These are phyloP conservation scores for Oenanthe javanica DNA, from an alignment of 140 eudicot genomes.

Conservation along the genomic window DNA sequence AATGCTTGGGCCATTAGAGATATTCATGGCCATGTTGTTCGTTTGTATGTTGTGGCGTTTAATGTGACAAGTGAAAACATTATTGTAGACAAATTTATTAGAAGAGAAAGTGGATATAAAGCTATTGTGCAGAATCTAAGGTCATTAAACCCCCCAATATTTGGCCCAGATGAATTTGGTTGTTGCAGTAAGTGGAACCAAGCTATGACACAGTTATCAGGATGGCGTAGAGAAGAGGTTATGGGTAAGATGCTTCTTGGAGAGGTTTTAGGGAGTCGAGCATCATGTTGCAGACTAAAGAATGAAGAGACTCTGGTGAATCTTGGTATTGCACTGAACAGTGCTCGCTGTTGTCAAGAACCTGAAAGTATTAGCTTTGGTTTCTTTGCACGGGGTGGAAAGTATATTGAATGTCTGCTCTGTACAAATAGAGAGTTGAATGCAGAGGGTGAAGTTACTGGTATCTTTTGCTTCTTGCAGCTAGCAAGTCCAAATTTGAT, in stretches of 20 bases:
- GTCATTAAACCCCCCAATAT: slow-evolving; percentile 91
- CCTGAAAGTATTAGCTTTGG: neutral
- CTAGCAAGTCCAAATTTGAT: neutral
- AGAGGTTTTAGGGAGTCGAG: neutral
- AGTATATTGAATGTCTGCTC: neutral
- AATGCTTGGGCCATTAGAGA: slow-evolving; percentile 82
- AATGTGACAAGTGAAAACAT: slow-evolving; percentile 73
- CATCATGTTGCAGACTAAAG: neutral
- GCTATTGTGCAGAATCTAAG: slow-evolving; percentile 79
- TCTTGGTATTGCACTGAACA: neutral
- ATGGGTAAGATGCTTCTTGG: neutral
- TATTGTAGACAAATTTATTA: slow-evolving; percentile 85
- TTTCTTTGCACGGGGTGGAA: neutral
- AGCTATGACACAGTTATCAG: slow-evolving; percentile 6
- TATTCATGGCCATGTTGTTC: slow-evolving; percentile 50
- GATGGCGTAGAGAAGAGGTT: neutral
- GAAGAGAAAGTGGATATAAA: slow-evolving; percentile 80
- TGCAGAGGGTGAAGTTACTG: neutral
- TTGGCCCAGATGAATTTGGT: slow-evolving; percentile 89
- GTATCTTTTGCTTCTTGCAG: neutral
- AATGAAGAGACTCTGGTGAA: neutral
- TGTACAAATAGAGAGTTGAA: neutral
- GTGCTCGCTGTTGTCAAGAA: neutral
- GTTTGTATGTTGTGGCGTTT: slow-evolving; percentile 84
- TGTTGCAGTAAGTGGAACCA: slow-evolving; percentile 25